These are phyloP conservation scores for Dactylonectria estremocensis DNA, from an alignment of 2,329 filamentous ascomycete genomes.

Conservation along the genomic window DNA sequence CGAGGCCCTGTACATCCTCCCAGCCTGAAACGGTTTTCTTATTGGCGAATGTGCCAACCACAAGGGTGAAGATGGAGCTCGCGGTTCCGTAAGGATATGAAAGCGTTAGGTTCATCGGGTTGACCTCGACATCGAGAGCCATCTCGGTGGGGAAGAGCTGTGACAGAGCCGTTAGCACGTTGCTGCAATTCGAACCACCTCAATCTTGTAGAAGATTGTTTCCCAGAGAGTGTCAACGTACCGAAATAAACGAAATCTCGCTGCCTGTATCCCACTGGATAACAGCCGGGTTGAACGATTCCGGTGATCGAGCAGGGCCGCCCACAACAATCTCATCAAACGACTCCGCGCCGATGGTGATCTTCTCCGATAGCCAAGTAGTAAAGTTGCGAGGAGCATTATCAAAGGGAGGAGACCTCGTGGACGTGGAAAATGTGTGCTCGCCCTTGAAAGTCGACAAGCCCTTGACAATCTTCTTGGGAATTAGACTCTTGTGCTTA, in stretches of 20 bases:
- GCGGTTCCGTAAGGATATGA: conserved; percentile 68
- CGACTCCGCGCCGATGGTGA: conserved; percentile 74
- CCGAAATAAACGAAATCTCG: conserved; percentile 51
- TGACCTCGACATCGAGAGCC: conserved; percentile 35
- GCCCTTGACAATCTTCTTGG: conserved; percentile 55
- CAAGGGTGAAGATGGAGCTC: conserved; percentile 65
- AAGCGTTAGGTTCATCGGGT: conserved; percentile 57
- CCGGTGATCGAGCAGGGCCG: conserved; percentile 66
- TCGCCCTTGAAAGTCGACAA: conserved; percentile 67
- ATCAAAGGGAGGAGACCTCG: conserved; percentile 73
- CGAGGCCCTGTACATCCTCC: conserved; percentile 64
- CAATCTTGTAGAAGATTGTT: background rate
- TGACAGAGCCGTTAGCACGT: conserved; percentile 47
- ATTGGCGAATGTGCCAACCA: conserved; percentile 63
- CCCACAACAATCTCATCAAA: conserved; percentile 71
- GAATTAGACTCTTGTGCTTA: conserved; percentile 64
- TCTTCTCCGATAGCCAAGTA: conserved; percentile 68
- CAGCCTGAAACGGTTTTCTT: conserved; percentile 62
- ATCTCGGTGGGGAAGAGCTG: conserved; percentile 57
- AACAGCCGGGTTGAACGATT: conserved; percentile 72
- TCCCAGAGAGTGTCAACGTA: conserved; percentile 23
- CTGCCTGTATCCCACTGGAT: conserved; percentile 69
- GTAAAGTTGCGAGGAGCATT: conserved; percentile 70
- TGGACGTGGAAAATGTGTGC: conserved; percentile 66
- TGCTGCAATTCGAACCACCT: conserved; percentile 49